Evolutionary conservation across 83 land plant genomes (phyloP).

Genomic region (Diphasiastrum complanatum): DNA sequence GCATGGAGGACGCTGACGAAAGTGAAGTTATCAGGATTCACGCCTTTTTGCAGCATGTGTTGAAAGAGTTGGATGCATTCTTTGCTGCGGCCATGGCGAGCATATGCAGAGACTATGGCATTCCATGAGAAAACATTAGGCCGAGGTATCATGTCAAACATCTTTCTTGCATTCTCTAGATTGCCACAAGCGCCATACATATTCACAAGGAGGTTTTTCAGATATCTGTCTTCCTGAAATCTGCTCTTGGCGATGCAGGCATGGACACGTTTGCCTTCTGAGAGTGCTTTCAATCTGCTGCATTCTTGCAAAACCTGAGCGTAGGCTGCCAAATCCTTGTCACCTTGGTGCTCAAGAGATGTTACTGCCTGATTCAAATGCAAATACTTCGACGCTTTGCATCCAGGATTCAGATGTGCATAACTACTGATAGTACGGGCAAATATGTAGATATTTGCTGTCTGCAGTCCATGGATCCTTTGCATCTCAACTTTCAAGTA

Average conservation of each 20-base stretch:
- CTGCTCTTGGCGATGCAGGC: conserved; percentile 17
- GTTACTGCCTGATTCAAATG: too few species aligned
- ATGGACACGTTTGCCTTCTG: conserved; percentile 29
- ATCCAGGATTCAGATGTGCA: too few species aligned
- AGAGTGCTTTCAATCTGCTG: conserved; percentile 7
- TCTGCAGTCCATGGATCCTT: too few species aligned
- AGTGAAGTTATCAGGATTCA: conserved; percentile 32
- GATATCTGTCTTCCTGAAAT: conserved; percentile 37
- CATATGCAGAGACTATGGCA: conserved; percentile 32
- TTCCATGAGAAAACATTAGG: conserved; percentile 42
- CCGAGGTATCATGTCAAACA: conserved; percentile 26
- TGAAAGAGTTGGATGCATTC: conserved; percentile 25
- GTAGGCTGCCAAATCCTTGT: too few species aligned
- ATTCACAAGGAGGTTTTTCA: conserved; percentile 34
- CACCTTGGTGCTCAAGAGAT: too few species aligned
- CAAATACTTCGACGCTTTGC: too few species aligned
- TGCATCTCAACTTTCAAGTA: too few species aligned
- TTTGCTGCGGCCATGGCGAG: conserved; percentile 23
- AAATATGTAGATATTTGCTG: too few species aligned
- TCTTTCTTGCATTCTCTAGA: conserved; percentile 11
- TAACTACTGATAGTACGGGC: too few species aligned
- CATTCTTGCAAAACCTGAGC: conserved; percentile 28
- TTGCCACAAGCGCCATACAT: conserved; percentile 31
- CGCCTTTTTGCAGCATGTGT: conserved; percentile 23
- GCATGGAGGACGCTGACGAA: conserved; percentile 30